Conservation (phyloP, 176 grass and related monocot species). For the Microstegium vimineum region DNA sequence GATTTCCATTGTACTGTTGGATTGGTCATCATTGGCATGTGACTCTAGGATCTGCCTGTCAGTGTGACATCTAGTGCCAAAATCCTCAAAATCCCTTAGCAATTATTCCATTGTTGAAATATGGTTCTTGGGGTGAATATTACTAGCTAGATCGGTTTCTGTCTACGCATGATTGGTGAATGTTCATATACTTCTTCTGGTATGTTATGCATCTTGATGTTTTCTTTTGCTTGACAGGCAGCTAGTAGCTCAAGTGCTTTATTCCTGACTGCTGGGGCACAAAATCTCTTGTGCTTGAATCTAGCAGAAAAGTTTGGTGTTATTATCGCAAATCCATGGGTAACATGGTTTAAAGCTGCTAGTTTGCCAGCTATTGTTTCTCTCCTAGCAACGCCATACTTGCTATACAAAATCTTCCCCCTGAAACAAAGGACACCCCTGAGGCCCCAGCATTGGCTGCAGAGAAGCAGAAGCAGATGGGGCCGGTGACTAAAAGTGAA, state of each 20-base stretch:
- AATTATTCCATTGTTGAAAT: not conserved
- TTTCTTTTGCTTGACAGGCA: conserved; percentile 36
- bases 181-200: not conserved
- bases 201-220: not conserved
- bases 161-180: not conserved
- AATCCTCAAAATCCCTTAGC: not conserved
- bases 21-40: no score
- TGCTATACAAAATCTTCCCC: conserved; percentile 75
- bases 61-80: not conserved
- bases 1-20: no score
- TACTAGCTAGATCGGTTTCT: not conserved
- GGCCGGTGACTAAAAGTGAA: conserved; percentile 63
- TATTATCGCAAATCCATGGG: not conserved
- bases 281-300: conserved; percentile 76
- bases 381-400: conserved; percentile 55
- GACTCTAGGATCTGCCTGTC: no score
- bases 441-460: conserved; percentile 61
- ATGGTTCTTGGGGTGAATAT: not conserved
- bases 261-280: conserved; percentile 75
- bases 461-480: conserved; percentile 54
- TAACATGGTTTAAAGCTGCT: not conserved
- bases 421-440: conserved; percentile 74
- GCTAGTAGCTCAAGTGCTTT: conserved; percentile 67
- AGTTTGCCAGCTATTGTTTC: conserved; percentile 52
- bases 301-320: conserved; percentile 60